Percentiles rank a stretch among this genome's conserved stretches.
These are phyloP conservation scores for Cryphonectria naterciae DNA, from an alignment of 2,329 filamentous ascomycete species.

Conservation along the genomic window DNA sequence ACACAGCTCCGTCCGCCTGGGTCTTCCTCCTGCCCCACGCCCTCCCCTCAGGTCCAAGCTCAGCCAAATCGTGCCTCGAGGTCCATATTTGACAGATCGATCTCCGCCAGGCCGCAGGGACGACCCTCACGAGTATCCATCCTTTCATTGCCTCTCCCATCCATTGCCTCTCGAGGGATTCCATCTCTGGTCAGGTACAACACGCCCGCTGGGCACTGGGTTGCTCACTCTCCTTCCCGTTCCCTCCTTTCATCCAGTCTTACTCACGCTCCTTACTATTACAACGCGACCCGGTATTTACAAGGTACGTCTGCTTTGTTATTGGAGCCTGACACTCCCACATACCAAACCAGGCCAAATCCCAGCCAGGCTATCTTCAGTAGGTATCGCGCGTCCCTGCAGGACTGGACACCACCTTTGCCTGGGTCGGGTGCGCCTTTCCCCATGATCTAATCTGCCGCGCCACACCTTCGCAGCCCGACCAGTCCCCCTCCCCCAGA, in stretches of 20 bases:
- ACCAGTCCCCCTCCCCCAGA: not conserved
- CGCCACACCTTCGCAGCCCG: not conserved
- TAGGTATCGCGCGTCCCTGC: conserved; percentile 9
- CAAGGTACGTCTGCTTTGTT: conserved; percentile 17
- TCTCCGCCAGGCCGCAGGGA: conserved; percentile 19
- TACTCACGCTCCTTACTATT: conserved; percentile 9
- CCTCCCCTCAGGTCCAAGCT: not conserved
- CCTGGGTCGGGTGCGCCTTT: not conserved
- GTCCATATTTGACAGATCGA: conserved; percentile 13
- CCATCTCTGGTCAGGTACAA: conserved; percentile 1
- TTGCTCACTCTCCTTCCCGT: conserved; percentile 7
- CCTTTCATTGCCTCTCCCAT: no score
- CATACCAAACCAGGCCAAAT: conserved; percentile 4
- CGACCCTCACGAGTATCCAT: conserved; percentile 24
- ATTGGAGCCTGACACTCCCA: not conserved
- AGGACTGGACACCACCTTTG: not conserved
- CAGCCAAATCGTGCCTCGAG: not conserved
- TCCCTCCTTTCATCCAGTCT: not conserved
- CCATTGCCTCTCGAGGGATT: not conserved
- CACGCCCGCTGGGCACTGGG: not conserved
- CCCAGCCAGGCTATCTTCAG: not conserved
- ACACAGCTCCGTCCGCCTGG: not conserved
- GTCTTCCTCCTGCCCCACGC: conserved; percentile 18
- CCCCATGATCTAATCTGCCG: not conserved
- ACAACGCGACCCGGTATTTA: conserved; percentile 5